phyloP scores from a whole-genome alignment of 441 rosid genomes.

The Metrosideros polymorpha region DNA sequence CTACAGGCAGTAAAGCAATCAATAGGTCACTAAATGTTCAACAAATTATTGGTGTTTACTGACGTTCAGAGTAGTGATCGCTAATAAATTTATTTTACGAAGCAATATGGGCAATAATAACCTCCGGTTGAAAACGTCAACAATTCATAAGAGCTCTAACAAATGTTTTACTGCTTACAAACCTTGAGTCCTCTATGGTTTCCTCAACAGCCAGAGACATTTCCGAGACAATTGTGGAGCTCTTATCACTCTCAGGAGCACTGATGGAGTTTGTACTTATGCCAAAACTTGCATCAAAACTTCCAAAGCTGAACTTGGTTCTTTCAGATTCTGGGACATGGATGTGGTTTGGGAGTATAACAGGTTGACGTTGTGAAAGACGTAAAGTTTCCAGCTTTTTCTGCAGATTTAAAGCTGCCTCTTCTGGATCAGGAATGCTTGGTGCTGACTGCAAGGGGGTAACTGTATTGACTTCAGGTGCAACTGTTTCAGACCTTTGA shows the following conservation, averaged over 20 bases:
- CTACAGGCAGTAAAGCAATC: not conserved
- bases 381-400: slow-evolving; percentile 67
- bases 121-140: not conserved
- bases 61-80: not conserved
- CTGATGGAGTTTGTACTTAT: slow-evolving; percentile 24
- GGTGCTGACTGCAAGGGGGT: slow-evolving; percentile 23
- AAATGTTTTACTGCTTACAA: slow-evolving; percentile 2
- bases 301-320: slow-evolving; percentile 88
- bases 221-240: slow-evolving; percentile 55
- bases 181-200: slow-evolving; percentile 58
- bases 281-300: slow-evolving; percentile 81
- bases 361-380: slow-evolving; percentile 73
- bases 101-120: not conserved
- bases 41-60: not conserved
- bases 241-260: slow-evolving; percentile 52
- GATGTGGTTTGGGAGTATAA: slow-evolving; percentile 85
- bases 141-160: not conserved
- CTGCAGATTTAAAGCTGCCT: slow-evolving; percentile 54
- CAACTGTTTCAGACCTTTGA: slow-evolving; percentile 40
- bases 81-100: not conserved
- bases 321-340: slow-evolving; percentile 93
- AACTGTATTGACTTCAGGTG: slow-evolving; percentile 44
- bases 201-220: slow-evolving; percentile 54
- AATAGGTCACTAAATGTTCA: not conserved
- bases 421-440: slow-evolving; percentile 40